Evolutionary conservation across 345 rosid genomes (phyloP), one percentile per base, ranked within the genome.

Genomic region (Moricandia arvensis): DNA sequence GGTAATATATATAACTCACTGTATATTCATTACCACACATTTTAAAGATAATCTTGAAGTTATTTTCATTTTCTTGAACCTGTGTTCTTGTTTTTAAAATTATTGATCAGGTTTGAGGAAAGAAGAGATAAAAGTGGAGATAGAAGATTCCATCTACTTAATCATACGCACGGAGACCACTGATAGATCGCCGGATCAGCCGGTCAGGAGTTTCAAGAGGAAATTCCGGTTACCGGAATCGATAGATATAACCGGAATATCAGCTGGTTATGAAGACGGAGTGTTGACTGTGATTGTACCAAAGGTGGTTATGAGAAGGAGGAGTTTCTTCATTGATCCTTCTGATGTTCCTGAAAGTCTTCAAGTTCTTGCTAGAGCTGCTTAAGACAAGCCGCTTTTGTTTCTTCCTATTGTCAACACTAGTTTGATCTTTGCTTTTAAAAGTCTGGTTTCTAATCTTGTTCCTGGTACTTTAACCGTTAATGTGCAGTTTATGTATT

Each of bases 341-440:
- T 73, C 79, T 11, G 86, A 82, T 72, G 58, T 87, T 54, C 88
- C 89, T 12, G 80, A 82, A 8, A 86, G 63, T 16, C 82, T 85
- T 49, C 82, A 86, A 70, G 80, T 84, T 69, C 86, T 86, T 79
- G 97, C 97, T 7, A 88, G 90, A 81, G 97, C 97, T 74, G 96
- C 97, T 81, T 90, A 83, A 75, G 0, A 9, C 4, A 15, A 7
- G 1, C 5, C 24, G 0, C 31, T 10, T 37, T 4, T 35, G 43
- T 33, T 54, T 49, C 17, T 61, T 61, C 16, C 43, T 43, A 33
- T 15, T 6, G 9, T 10, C 16, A 8, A 11, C 17, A 55, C 35
- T 3, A 49, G 43, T 51, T 27, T 26, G 1, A 30, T 45, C 57
- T 30, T 63, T 76, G 51, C 18, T 31, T 71, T 17, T 15, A 59